Base-by-base conservation (phyloP, 2,329 filamentous ascomycete species). In the Didymella pomorum region DNA sequence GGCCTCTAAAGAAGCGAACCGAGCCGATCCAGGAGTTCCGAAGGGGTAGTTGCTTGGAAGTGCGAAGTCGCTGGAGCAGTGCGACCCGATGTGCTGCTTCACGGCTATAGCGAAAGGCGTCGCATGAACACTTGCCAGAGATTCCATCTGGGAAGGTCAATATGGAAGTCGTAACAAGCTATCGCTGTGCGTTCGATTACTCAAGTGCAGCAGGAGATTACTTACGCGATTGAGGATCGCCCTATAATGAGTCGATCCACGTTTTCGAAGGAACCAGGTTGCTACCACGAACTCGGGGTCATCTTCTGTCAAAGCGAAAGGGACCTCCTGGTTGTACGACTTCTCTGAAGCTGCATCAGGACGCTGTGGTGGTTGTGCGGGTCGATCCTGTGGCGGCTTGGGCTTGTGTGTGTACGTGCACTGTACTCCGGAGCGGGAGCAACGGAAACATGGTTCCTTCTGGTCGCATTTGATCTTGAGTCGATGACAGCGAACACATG, bases 401-500 rank as follows among this genome's bases (percentile, higher is more conserved):
- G 33, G 16, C 31, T 41, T 57, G 28, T 67, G 57, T 21, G 65
- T 67, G 50, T 67, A 69, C 8, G 41, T 41, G 42, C 68, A 71
- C 3, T 50, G 53, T 31, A 57, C 48, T 1, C 66, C 67, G 35
- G 63, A 62, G 4, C 45, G 52, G n/a, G 50, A 29, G 31, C 67
- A 71, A n/a, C 67, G 64, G 18, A 26, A 45, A 29, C 63, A 67
- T 6, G 68, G 68, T 8, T 58, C 47, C 25, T 53, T 47, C 46
- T 65, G 62, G 12, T 70, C 64, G 21, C 67, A 71, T 55, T 65
- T 65, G 21, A 71, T 56, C 25, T 70, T 71, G 1, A 70, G 53
- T 2, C 62, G 67, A 56, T 70, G 68, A 23, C 66, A 71, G 20
- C 68, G 55, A 16, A 31, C 62, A 39, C 68, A 71, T 14, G 66